Conservation (phyloP, 2,329 filamentous ascomycete species). For the Colletotrichum endophyticum region DNA sequence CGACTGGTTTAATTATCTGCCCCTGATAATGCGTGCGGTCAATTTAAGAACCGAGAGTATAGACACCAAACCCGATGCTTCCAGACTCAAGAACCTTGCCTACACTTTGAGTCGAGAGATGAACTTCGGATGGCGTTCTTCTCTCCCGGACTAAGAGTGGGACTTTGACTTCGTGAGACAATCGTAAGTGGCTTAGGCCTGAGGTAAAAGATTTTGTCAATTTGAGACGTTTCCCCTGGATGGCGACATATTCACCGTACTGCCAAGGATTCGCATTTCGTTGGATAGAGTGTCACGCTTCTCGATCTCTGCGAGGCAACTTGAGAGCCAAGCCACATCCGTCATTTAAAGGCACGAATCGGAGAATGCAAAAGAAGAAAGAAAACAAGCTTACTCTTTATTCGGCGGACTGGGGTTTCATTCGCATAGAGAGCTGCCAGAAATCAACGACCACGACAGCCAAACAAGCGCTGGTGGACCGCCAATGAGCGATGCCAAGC, state of each 20-base stretch:
- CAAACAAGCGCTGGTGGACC: not conserved
- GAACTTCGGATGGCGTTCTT: not conserved
- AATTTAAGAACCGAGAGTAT: not conserved
- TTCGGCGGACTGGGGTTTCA: not conserved
- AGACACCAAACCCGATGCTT: not conserved
- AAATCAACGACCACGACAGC: not conserved
- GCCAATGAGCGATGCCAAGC: not conserved
- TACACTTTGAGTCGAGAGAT: not conserved
- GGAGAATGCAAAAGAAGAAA: not conserved
- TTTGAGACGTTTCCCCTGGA: conserved; percentile 5
- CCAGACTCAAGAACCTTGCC: not conserved
- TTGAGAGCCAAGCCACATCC: not conserved
- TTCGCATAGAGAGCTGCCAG: not conserved
- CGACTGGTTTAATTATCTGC: not conserved
- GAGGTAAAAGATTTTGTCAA: not conserved
- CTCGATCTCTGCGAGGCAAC: not conserved
- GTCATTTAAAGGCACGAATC: not conserved
- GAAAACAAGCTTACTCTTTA: not conserved
- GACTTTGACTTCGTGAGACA: not conserved
- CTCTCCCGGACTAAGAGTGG: not conserved
- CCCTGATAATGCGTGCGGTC: not conserved
- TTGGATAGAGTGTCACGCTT: not conserved
- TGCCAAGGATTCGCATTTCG: conserved; percentile 1
- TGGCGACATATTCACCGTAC: not conserved
- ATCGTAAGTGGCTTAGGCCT: not conserved